A percentile compares a stretch with the other conserved stretches of the same genome.
These are phyloP conservation scores for Aureobasidium uvarum DNA, from an alignment of 2,329 filamentous ascomycete species.

Conservation along the genomic window DNA sequence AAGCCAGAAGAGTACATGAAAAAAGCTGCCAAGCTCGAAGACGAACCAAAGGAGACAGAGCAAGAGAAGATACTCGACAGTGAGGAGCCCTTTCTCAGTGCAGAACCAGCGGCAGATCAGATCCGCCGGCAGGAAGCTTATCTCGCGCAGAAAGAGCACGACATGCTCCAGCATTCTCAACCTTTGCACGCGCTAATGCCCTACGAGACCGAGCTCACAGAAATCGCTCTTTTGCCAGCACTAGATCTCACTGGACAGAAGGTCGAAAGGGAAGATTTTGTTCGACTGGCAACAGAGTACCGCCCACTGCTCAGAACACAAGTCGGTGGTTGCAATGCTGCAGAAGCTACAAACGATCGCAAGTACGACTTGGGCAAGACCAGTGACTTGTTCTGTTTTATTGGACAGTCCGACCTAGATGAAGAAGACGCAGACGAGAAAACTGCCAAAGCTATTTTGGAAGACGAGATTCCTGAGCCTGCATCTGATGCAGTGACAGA, in stretches of 20 bases:
- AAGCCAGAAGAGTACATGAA: constrained; percentile 64
- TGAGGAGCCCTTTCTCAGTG: constrained; percentile 42
- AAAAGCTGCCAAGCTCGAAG: background rate
- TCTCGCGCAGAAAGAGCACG: constrained; percentile 39
- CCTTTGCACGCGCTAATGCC: constrained; percentile 50
- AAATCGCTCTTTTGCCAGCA: constrained; percentile 54
- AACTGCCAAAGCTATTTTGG: constrained; percentile 13
- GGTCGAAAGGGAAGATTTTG: constrained; percentile 44
- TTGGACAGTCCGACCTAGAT: constrained; percentile 24
- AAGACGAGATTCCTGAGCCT: background rate
- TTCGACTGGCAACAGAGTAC: constrained; percentile 53
- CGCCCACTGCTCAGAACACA: constrained; percentile 58
- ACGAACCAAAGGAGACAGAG: constrained; percentile 8
- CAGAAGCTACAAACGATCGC: constrained; percentile 39
- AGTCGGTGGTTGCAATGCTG: constrained; percentile 64
- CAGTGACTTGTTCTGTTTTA: constrained; percentile 65
- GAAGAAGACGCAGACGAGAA: constrained; percentile 16
- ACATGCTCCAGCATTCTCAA: constrained; percentile 52
- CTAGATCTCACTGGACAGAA: constrained; percentile 63
- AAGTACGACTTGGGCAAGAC: constrained; percentile 44
- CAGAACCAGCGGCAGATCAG: constrained; percentile 31
- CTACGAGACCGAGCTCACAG: constrained; percentile 49
- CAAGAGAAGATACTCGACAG: constrained; percentile 22
- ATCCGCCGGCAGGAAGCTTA: constrained; percentile 38
- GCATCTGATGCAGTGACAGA: constrained; percentile 2